Conservation (phyloP, 2,329 filamentous ascomycete genomes). For the Beauveria bassiana region DNA sequence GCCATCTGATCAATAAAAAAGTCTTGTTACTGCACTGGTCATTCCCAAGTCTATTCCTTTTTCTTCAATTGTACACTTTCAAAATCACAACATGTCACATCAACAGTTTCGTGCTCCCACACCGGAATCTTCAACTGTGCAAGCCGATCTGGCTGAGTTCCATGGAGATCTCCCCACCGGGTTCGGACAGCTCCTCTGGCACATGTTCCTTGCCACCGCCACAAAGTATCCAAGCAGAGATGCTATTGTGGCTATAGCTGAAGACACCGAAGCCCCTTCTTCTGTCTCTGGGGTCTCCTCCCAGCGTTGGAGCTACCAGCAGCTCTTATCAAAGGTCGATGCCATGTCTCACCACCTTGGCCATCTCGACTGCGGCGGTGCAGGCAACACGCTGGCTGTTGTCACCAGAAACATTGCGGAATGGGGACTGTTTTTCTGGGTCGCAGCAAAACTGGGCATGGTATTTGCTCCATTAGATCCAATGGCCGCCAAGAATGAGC, state of each 20-base stretch:
- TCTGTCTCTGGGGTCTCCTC: not conserved
- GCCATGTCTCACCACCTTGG: not conserved
- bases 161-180: constrained; percentile 21
- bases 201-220: constrained; percentile 23
- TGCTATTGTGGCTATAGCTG: constrained; percentile 27
- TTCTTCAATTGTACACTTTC: not conserved
- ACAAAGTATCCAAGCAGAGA: constrained; percentile 23
- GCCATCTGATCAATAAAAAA: not conserved
- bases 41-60: not conserved
- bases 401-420: constrained; percentile 30
- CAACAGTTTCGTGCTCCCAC: not conserved
- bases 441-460: constrained; percentile 25
- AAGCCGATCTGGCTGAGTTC: constrained; percentile 18
- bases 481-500: constrained; percentile 17
- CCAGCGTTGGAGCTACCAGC: constrained; percentile 22
- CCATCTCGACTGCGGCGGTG: constrained; percentile 17
- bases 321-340: constrained; percentile 20
- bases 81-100: not conserved
- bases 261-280: not conserved
- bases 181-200: constrained; percentile 26
- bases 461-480: constrained; percentile 29
- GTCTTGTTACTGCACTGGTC: not conserved
- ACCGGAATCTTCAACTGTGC: not conserved
- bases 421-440: constrained; percentile 32
- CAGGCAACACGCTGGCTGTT: constrained; percentile 23